Base-by-base conservation (phyloP, 306 rosid species). In the Acmispon strigosus region DNA sequence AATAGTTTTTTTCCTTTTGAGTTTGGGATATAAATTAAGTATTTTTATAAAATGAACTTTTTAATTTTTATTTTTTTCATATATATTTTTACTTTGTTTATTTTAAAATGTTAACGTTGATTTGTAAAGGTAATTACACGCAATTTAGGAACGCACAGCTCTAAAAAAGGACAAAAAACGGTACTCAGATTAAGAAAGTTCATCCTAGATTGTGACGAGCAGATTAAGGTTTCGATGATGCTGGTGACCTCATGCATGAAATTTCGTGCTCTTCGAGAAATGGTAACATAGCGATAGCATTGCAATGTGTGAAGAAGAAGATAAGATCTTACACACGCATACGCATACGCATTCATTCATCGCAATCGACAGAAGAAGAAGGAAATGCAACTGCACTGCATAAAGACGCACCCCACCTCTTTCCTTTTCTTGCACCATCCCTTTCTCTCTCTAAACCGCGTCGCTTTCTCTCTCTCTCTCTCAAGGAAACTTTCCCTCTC, bases 401-500 rank as follows among this genome's bases (percentile, higher is more conserved):
- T 58, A 19, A 50, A 2, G 72, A 77, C 81, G 42, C 44, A 0
- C 1, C 6, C 39, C 64, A 17, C 65, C 72, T 7, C 60, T 32
- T 44, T 8, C 36, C 47, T 7, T 36, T 10, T 18, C 27, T 48
- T 37, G 22, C 68, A 32, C 62, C 24, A 6, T 12, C 53, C 7
- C 53, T 34, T 2, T 27, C 75, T 32, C 62, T 72, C 69, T 65
- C 74, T 50, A 17, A 63, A 5, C 67, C 11, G 7, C 42, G 53
- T 55, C 34, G 6, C 27, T 73, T 15, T 56, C 45, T 32, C 32
- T 27, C 32, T 11, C 27, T 34, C 32, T 71, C 68, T 55, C 43
- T 39, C 34, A 1, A 52, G 69, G 18, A 1, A 62, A 56, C 29
- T 62, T 70, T 72, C 84, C 76, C 84, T 76, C 84, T 69, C 78